Evolutionary conservation across 129 eudicot genomes (phyloP), one percentile per base, ranked within the genome.

Genomic region (Lonicera japonica): DNA sequence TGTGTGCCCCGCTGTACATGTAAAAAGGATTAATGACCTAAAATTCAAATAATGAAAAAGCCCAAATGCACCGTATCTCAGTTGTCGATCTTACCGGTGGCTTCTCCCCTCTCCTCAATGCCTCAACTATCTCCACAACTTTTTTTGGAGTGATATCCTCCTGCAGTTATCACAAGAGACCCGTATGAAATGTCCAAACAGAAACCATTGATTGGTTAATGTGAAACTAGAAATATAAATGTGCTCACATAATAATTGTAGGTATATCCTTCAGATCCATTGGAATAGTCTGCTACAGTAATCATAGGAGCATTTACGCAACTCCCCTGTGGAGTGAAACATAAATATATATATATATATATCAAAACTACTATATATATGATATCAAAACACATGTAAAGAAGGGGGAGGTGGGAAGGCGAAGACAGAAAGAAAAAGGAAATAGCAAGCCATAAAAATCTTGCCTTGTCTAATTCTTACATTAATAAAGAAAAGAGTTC

Each of bases 291-390:
- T 21, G 99, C 99, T 17, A 94, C 96, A 9, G 99, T 84, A 24
- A 94, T 94, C 99, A 94, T 94, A 39, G 99, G 99, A 75, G 99
- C 99, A 88, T 94, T 94, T 51, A 94, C 99, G 68, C 99, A 94
- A 46, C 83, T 82, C 55, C 99, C 99, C 99, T 94, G 83, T 56
- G 55, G 25, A 58, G 40, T 61, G 24, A 53, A 62, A 13, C 15
- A 67, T 6, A 21, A 10, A 51, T 11, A 47, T 25, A n/a, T 52
- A 18, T 48, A 23, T 11, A 25, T 40, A 25, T 25, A 4, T 21
- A 60, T 22, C 12, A 24, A 24, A 67, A 29, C 36, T 6, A 43
- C 22, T 24, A 14, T 38, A 24, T 18, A 45, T 40, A 20, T 29
- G 23, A 17, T n/a, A 1, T 20, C 52, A 52, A 74, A 39, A 21